Evolutionary conservation across 164 flowering plant species (phyloP).

Genomic region (Vitis amurensis): DNA sequence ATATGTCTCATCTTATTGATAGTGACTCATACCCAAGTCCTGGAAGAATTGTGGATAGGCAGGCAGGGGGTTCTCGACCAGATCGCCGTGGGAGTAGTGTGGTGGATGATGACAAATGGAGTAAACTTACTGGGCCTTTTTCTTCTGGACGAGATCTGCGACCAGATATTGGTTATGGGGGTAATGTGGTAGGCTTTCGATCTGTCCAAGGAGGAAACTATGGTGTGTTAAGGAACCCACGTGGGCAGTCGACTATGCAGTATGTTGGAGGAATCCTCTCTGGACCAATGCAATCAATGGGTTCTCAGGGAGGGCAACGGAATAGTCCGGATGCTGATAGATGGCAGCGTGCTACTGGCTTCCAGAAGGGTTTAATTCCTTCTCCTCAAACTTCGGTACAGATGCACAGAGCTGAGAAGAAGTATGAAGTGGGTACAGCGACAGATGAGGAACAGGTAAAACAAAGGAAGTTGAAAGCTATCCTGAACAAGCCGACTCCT

Average conservation of each 20-base stretch:
- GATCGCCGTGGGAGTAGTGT: no score
- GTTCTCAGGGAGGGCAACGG: constrained; percentile 60
- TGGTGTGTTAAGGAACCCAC: constrained; percentile 73
- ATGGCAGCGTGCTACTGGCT: constrained; percentile 67
- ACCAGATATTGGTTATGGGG: constrained; percentile 42
- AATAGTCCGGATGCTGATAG: constrained; percentile 67
- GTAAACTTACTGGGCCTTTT: constrained; percentile 48
- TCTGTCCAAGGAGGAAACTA: constrained; percentile 69
- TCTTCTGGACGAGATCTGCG: constrained; percentile 44
- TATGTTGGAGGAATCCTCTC: constrained; percentile 64
- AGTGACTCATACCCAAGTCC: no score
- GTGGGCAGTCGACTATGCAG: constrained; percentile 50
- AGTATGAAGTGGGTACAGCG: constrained; percentile 75
- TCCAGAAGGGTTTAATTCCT: constrained; percentile 66
- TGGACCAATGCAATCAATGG: constrained; percentile 61
- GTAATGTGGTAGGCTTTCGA: constrained; percentile 43
- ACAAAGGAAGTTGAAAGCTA: constrained; percentile 74
- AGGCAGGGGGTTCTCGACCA: no score
- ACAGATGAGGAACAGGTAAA: constrained; percentile 69
- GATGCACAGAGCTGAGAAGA: constrained; percentile 79
- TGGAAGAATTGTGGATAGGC: no score
- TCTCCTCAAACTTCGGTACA: constrained; percentile 65
- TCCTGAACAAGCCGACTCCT: constrained; percentile 85
- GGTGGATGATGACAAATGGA: constrained; percentile 89
- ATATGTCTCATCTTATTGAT: no score